Conservation (phyloP, 2,329 filamentous ascomycete species). For the Fusarium algeriense region DNA sequence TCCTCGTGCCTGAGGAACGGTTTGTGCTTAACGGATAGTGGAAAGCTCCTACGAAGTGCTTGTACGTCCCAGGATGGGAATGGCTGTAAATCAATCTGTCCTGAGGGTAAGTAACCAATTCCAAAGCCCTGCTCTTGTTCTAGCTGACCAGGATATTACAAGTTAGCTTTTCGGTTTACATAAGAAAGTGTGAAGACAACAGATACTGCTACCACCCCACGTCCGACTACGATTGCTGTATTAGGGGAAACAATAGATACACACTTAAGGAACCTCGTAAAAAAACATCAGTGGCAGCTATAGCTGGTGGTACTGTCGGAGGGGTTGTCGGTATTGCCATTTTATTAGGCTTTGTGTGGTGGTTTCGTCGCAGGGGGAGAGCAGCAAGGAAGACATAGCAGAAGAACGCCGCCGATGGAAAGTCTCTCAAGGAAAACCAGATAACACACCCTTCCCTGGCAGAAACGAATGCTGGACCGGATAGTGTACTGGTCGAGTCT, state of each 20-base stretch:
- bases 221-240: not conserved
- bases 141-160: not conserved
- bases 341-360: not conserved
- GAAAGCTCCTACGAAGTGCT: not conserved
- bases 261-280: not conserved
- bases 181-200: not conserved
- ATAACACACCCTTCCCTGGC: not conserved
- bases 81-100: not conserved
- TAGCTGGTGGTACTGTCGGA: not conserved
- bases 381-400: not conserved
- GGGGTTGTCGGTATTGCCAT: not conserved
- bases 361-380: not conserved
- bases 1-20: not conserved
- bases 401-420: fast-evolving
- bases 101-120: not conserved
- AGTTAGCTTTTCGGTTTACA: not conserved
- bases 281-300: not conserved
- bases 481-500: not conserved
- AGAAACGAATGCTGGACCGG: not conserved
- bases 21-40: not conserved
- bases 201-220: not conserved
- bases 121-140: fast-evolving
- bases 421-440: not conserved
- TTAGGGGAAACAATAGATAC: not conserved
- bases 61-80: not conserved